Evolutionary conservation across 2,329 filamentous ascomycete species (phyloP).

Genomic region (Arthrocladium fulminans): DNA sequence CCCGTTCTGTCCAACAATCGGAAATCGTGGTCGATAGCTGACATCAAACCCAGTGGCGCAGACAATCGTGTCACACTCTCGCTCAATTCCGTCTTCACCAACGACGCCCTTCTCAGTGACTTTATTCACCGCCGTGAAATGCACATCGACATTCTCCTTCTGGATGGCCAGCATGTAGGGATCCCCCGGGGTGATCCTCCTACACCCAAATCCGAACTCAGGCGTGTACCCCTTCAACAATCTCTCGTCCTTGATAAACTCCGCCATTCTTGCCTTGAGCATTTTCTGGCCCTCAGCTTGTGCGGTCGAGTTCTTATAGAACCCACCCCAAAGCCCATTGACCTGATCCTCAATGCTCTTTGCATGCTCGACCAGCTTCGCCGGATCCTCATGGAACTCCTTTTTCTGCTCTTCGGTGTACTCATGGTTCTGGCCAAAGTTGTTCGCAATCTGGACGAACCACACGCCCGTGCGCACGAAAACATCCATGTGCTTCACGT

Average conservation of each 20-base stretch:
- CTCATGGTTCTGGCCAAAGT: conserved; percentile 37
- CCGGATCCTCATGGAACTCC: conserved; percentile 32
- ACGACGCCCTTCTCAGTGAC: conserved; percentile 39
- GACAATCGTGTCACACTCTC: conserved; percentile 27
- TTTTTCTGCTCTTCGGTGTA: conserved; percentile 36
- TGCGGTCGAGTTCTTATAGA: conserved; percentile 35
- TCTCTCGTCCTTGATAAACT: conserved; percentile 44
- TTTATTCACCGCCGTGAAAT: conserved; percentile 39
- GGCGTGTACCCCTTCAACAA: conserved; percentile 41
- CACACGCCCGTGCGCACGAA: conserved; percentile 33
- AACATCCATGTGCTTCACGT: conserved; percentile 38
- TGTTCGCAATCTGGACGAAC: conserved; percentile 38
- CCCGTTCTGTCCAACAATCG: conserved; percentile 31
- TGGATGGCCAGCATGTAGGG: conserved; percentile 45
- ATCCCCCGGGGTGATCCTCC: conserved; percentile 42
- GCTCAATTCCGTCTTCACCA: conserved; percentile 28
- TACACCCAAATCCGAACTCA: conserved; percentile 38
- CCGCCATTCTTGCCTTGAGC: conserved; percentile 39
- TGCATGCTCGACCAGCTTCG: conserved; percentile 35
- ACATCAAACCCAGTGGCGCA: conserved; percentile 38
- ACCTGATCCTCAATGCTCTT: conserved; percentile 36
- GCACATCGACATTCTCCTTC: conserved; percentile 42
- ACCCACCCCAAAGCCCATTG: conserved; percentile 40
- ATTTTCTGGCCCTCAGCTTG: conserved; percentile 33
- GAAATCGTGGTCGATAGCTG: conserved; percentile 36